Evolutionary conservation across 176 grass and related monocot species (phyloP).

Genomic region (Otatea glauca): DNA sequence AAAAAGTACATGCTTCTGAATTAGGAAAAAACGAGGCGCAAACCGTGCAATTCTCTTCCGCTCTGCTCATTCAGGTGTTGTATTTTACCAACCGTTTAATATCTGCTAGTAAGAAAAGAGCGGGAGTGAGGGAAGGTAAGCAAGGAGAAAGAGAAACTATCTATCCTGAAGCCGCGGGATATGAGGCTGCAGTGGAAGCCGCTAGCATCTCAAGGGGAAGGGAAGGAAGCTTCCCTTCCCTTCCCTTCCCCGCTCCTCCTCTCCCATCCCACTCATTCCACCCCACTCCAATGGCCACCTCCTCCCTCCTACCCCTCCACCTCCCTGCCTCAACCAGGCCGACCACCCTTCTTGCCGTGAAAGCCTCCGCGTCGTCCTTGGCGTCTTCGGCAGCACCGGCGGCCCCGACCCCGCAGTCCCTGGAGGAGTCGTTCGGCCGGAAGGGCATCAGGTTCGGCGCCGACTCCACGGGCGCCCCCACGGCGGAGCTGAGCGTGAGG

Average conservation of each 20-base stretch:
- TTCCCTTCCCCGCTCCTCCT: constrained; percentile 11
- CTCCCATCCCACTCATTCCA: constrained; percentile 2
- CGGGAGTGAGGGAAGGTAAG: neutral
- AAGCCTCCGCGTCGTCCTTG: constrained; percentile 42
- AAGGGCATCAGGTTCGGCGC: constrained; percentile 78
- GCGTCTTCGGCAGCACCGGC: neutral
- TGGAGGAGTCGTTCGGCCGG: constrained; percentile 86
- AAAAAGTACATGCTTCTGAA: neutral
- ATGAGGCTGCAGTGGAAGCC: constrained; percentile 68
- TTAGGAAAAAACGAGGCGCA: neutral
- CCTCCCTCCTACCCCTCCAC: constrained; percentile 73
- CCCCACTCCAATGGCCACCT: constrained; percentile 62
- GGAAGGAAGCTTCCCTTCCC: constrained; percentile 5
- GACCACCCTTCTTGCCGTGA: neutral
- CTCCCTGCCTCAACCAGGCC: constrained; percentile 60
- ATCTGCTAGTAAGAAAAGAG: too few species aligned
- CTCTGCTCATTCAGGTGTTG: neutral
- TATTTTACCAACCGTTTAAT: neutral
- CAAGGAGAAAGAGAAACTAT: constrained; percentile 15
- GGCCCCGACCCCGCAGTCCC: constrained; percentile 42
- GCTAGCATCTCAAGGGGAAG: constrained; percentile 11
- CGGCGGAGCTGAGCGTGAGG: constrained; percentile 77
- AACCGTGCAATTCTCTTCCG: neutral
- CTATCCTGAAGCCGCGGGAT: constrained; percentile 60
- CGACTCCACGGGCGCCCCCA: constrained; percentile 51